Evolutionary conservation across 2,329 filamentous ascomycete species (phyloP).

Genomic region (Pyrenochaeta sp.): DNA sequence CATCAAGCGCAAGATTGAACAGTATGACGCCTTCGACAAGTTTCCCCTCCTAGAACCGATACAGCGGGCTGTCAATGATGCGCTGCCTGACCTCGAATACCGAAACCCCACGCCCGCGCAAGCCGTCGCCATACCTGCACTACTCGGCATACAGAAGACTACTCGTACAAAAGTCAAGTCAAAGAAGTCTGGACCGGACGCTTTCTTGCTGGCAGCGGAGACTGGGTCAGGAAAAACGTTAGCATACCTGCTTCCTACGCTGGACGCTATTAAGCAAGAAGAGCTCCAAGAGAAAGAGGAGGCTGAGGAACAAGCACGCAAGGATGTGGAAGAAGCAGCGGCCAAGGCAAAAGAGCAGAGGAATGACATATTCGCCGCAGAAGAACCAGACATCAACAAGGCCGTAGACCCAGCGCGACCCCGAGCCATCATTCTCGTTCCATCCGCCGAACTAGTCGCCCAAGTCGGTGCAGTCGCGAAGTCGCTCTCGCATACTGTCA

Average conservation of each 20-base stretch:
- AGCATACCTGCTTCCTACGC: conserved; percentile 84
- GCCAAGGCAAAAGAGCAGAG: conserved; percentile 35
- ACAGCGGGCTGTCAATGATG: conserved; percentile 78
- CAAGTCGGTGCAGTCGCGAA: conserved; percentile 88
- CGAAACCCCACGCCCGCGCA: conserved; percentile 89
- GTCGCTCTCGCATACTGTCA: conserved; percentile 80
- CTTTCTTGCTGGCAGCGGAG: conserved; percentile 89
- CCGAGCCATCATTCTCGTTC: conserved; percentile 84
- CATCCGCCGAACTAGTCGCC: conserved; percentile 88
- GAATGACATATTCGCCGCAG: conserved; percentile 67
- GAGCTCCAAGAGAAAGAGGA: conserved; percentile 61
- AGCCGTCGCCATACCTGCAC: conserved; percentile 82
- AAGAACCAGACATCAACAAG: conserved; percentile 61
- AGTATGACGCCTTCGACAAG: conserved; percentile 80
- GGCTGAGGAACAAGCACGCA: conserved; percentile 59
- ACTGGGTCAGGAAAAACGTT: conserved; percentile 97
- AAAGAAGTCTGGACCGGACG: conserved; percentile 57
- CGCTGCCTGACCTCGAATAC: conserved; percentile 76
- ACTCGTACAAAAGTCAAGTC: conserved; percentile 38
- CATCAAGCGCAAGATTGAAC: conserved; percentile 68
- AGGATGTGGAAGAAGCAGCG: conserved; percentile 61
- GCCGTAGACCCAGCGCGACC: conserved; percentile 81
- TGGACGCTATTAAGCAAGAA: conserved; percentile 84
- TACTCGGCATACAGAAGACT: conserved; percentile 68
- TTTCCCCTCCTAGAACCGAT: conserved; percentile 78